phyloP scores from a whole-genome alignment of 768 basidiomycete species.

The Phaeotremella skinneri region DNA sequence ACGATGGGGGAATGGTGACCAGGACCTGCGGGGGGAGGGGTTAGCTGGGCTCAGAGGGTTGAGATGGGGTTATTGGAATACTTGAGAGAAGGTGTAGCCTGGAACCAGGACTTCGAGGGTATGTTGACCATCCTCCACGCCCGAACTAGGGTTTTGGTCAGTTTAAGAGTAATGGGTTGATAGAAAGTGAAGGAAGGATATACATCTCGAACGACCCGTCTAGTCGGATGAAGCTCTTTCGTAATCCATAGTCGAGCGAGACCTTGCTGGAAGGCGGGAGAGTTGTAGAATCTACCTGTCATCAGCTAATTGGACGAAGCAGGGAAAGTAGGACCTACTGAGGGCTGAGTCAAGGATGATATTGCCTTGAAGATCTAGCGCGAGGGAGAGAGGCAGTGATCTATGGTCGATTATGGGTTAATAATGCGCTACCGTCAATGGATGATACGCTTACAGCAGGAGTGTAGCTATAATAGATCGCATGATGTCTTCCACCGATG shows the following conservation, averaged over 20 bases:
- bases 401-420: no score
- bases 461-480: not conserved
- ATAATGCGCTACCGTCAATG: not conserved
- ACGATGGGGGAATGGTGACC: not conserved
- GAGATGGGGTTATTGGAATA: slow-evolving; percentile 10
- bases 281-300: not conserved
- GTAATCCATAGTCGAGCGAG: slow-evolving; percentile 28
- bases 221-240: slow-evolving; percentile 28
- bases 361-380: not conserved
- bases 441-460: not conserved
- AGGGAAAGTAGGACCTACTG: not conserved
- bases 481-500: not conserved
- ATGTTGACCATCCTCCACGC: slow-evolving; percentile 35
- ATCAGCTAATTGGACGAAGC: not conserved
- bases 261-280: slow-evolving; percentile 26
- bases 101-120: slow-evolving; percentile 31
- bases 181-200: slow-evolving; percentile 3
- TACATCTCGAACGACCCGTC: slow-evolving; percentile 47
- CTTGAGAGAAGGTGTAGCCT: slow-evolving; percentile 33
- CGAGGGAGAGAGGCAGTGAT: not conserved
- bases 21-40: not conserved
- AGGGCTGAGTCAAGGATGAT: not conserved
- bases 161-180: not conserved
- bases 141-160: slow-evolving; percentile 12
- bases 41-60: not conserved